phyloP scores from a whole-genome alignment of 2,329 filamentous ascomycete genomes.

The Monosporascus sp. region DNA sequence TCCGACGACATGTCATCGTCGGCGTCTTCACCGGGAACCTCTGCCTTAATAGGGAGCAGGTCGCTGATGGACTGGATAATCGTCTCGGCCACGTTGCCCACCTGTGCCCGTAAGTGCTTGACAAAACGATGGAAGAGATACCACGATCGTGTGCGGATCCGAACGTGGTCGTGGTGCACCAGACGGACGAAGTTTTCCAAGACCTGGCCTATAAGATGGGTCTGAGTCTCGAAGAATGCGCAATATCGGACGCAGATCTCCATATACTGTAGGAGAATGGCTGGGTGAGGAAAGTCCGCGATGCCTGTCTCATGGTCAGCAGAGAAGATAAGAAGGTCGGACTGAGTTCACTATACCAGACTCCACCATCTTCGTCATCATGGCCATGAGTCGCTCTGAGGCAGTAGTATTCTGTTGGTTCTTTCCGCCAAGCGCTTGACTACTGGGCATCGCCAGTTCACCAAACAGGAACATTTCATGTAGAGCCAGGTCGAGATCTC shows the following conservation, averaged over 20 bases:
- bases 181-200: constrained; percentile 88
- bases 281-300: constrained; percentile 79
- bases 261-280: constrained; percentile 94
- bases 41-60: constrained; percentile 83
- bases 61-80: constrained; percentile 88
- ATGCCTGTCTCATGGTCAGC: constrained; percentile 54
- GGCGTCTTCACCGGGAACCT: constrained; percentile 70
- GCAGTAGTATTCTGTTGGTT: constrained; percentile 74
- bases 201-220: constrained; percentile 75
- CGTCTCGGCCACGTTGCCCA: constrained; percentile 85
- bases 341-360: constrained; percentile 59
- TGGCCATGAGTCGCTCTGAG: constrained; percentile 74
- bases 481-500: constrained; percentile 87
- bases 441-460: constrained; percentile 76
- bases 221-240: constrained; percentile 83
- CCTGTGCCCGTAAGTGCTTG: constrained; percentile 75
- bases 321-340: constrained; percentile 2
- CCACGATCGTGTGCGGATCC: constrained; percentile 89
- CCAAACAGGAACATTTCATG: constrained; percentile 96
- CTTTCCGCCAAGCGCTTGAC: constrained; percentile 81
- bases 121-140: constrained; percentile 93
- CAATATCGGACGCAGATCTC: constrained; percentile 95
- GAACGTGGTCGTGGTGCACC: constrained; percentile 81
- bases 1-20: constrained; percentile 96
- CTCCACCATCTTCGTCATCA: constrained; percentile 95